phyloP scores from a whole-genome alignment of 306 rosid species.

The Gastrolobium bilobum region DNA sequence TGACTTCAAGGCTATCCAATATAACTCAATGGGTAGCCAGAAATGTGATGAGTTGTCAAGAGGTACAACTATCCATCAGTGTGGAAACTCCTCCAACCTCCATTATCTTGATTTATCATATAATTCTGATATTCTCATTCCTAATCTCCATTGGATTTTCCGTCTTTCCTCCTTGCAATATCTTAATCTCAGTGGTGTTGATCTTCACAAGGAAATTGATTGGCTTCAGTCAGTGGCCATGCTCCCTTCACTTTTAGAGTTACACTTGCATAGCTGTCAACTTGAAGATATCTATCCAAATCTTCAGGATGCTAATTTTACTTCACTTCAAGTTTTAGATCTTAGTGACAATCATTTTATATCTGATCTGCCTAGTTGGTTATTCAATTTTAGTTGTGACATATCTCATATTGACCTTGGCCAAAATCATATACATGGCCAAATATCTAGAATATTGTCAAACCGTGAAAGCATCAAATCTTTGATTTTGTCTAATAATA shows the following conservation, averaged over 20 bases:
- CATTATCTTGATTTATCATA: conserved; percentile 16
- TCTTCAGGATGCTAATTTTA: conserved; percentile 47
- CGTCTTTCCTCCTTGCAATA: conserved; percentile 2
- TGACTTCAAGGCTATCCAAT: conserved; percentile 17
- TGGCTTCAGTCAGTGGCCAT: conserved; percentile 28
- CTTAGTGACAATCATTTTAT: neutral
- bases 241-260: conserved; percentile 48
- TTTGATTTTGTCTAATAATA: neutral
- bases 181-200: neutral
- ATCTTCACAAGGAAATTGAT: conserved; percentile 11
- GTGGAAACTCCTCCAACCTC: conserved; percentile 11
- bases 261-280: conserved; percentile 24
- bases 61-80: neutral
- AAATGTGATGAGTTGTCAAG: neutral
- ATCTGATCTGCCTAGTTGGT: conserved; percentile 49
- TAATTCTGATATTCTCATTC: neutral
- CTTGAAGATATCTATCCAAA: conserved; percentile 42
- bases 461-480: neutral
- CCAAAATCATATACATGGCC: neutral
- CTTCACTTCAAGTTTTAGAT: conserved; percentile 49
- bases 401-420: neutral
- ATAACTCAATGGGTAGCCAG: neutral
- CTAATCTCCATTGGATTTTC: conserved; percentile 8
- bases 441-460: neutral
- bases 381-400: conserved; percentile 37